Conservation (phyloP, 2,329 filamentous ascomycete genomes). For the Cyphellophora attinorum region DNA sequence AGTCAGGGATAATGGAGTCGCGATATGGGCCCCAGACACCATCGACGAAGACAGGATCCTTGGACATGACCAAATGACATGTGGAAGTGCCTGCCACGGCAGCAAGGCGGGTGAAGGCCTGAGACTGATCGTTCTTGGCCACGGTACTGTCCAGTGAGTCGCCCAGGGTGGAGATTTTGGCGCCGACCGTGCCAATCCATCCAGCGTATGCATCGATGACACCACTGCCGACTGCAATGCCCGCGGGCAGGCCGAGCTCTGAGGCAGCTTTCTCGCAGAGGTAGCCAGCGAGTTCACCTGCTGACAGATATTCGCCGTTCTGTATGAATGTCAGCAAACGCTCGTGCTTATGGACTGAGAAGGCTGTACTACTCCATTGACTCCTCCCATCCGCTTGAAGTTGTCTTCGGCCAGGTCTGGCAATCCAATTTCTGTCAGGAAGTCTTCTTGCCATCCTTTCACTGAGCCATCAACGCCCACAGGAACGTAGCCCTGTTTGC, state of each 20-base stretch:
- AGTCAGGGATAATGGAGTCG: constrained; percentile 82
- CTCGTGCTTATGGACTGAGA: constrained; percentile 20
- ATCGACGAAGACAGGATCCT: constrained; percentile 82
- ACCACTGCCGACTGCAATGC: constrained; percentile 87
- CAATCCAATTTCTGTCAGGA: constrained; percentile 79
- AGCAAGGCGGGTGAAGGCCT: constrained; percentile 86
- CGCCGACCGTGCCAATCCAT: constrained; percentile 98
- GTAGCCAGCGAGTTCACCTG: constrained; percentile 79
- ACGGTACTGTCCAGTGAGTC: constrained; percentile 58
- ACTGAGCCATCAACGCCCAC: constrained; percentile 96
- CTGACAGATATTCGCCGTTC: constrained; percentile 87
- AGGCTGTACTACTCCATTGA: constrained; percentile 81
- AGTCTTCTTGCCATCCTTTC: constrained; percentile 97
- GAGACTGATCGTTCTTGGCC: constrained; percentile 74
- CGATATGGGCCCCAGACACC: constrained; percentile 97
- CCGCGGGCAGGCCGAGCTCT: constrained; percentile 74
- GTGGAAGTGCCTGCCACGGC: constrained; percentile 95
- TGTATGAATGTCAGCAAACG: constrained; percentile 33
- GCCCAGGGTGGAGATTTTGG: constrained; percentile 69
- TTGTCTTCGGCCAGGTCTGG: constrained; percentile 72
- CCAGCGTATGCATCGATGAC: constrained; percentile 98
- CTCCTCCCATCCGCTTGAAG: constrained; percentile 88
- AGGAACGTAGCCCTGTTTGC: constrained; percentile 93
- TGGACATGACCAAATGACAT: constrained; percentile 93
- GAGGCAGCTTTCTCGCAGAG: constrained; percentile 73